Base-by-base conservation (phyloP, 352 stramenopile species). In the Pythium oligandrum region DNA sequence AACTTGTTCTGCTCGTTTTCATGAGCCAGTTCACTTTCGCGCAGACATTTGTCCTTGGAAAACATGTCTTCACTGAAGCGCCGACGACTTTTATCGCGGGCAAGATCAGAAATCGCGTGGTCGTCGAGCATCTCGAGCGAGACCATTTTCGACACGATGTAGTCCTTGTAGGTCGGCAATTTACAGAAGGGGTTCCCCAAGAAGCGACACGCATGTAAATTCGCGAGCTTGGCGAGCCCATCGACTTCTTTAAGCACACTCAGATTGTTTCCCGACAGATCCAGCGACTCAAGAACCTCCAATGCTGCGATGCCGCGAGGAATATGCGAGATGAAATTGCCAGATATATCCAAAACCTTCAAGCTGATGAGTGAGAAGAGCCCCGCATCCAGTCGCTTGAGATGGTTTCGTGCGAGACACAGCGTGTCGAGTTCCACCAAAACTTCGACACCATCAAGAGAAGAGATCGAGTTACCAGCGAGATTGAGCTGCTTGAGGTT, bases 311-410 rank as follows among this genome's bases (percentile, higher is more conserved):
- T 81, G 6, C 59, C 64, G 4, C 68, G 68, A 6, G 83, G 81
- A 17, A 94, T 79, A 54, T 92, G 81, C 9, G 64, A 70, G 31
- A 94, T 87, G 44, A 89, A 90, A 55, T 94, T 94, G 32, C 83
- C 83, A 1, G 78, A 88, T 7, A 94, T 39, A 51, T 94, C 78
- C 40, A 92, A 55, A 9, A 71, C 59, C 5, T 58, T 69, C 7
- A 92, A 60, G 4, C 53, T 53, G 12, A 59, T 62, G 4, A 90
- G 66, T 11, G 57, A 48, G 51, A 78, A 84, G 6, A 92, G 53
- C n/a, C 63, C 40, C 10, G 57, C 53, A 2, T 70, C 70, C 34
- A 94, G 55, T 2, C 53, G 67, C 51, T 91, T 91, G 39, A 94
- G 48, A 45, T 90, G 75, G 57, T 94, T 94, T 7, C 82, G 70